Evolutionary conservation across 2,329 filamentous ascomycete species (phyloP).

Genomic region (Alternaria dauci): DNA sequence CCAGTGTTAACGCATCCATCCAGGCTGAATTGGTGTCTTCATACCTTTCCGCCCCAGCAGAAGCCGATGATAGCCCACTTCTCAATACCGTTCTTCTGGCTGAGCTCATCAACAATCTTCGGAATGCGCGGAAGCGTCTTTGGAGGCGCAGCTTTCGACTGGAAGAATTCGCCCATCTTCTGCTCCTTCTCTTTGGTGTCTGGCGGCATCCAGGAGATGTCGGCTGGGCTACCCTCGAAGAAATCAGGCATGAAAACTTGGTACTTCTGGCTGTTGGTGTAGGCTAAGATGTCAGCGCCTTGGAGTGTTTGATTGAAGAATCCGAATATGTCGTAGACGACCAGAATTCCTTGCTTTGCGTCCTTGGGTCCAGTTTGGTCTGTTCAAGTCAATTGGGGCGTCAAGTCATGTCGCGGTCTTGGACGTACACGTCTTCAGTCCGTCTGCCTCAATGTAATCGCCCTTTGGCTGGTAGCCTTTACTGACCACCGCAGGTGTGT

Average conservation of each 20-base stretch:
- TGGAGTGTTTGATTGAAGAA: slow-evolving; percentile 70
- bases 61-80: slow-evolving; percentile 68
- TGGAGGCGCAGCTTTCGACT: slow-evolving; percentile 64
- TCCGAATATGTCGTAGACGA: slow-evolving; percentile 70
- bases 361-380: slow-evolving; percentile 65
- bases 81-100: slow-evolving; percentile 59
- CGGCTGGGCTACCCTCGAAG: slow-evolving; percentile 78
- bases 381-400: slow-evolving; percentile 28
- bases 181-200: slow-evolving; percentile 67
- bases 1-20: not conserved
- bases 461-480: slow-evolving; percentile 66
- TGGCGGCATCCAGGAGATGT: slow-evolving; percentile 68
- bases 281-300: slow-evolving; percentile 69
- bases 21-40: slow-evolving; percentile 8
- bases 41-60: slow-evolving; percentile 66
- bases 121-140: slow-evolving; percentile 65
- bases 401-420: not conserved
- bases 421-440: slow-evolving; percentile 66
- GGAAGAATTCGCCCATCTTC: slow-evolving; percentile 68
- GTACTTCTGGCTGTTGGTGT: slow-evolving; percentile 71
- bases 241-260: slow-evolving; percentile 91
- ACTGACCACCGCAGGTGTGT: slow-evolving; percentile 58
- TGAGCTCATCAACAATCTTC: slow-evolving; percentile 63
- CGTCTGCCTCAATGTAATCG: slow-evolving; percentile 66
- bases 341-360: slow-evolving; percentile 65